Percentiles rank a stretch among this genome's conserved stretches.
These are phyloP conservation scores for Barnettozyma botsteinii DNA, from an alignment of 805 yeast species.

Conservation along the genomic window DNA sequence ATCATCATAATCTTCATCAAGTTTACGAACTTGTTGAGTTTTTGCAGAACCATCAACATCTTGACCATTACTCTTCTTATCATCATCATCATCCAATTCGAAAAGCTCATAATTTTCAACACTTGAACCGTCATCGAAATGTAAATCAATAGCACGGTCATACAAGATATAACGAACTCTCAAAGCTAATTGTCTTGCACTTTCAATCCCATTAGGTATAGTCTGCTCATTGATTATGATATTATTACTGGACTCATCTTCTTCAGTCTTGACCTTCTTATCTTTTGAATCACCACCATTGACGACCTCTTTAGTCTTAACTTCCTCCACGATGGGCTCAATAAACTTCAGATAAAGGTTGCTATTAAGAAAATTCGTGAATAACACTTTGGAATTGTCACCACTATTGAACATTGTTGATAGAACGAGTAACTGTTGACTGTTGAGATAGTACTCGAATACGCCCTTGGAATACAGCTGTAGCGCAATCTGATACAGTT, in stretches of 20 bases:
- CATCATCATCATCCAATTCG: slow-evolving; percentile 4
- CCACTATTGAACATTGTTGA: slow-evolving; percentile 37
- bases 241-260: slow-evolving; percentile 12
- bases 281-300: slow-evolving; percentile 19
- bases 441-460: slow-evolving; percentile 45
- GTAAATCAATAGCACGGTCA: slow-evolving; percentile 60
- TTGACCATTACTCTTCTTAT: not conserved
- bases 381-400: slow-evolving; percentile 24
- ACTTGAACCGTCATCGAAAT: slow-evolving; percentile 22
- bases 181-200: slow-evolving; percentile 52
- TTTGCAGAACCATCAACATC: too few relatives aligned
- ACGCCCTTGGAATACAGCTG: slow-evolving; percentile 28
- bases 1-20: slow-evolving; percentile 33
- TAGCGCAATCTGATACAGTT: slow-evolving; percentile 20
- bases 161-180: slow-evolving; percentile 63
- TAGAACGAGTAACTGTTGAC: slow-evolving; percentile 50
- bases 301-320: not conserved
- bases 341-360: slow-evolving; percentile 25
- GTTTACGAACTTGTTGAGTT: slow-evolving; percentile 28
- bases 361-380: slow-evolving; percentile 41
- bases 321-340: slow-evolving; percentile 6
- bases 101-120: slow-evolving; percentile 19
- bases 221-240: slow-evolving; percentile 29
- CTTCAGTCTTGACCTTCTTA: slow-evolving; percentile 35
- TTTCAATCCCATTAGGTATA: slow-evolving; percentile 36